Evolutionary conservation across 1,284 basidiomycete species (phyloP).

Genomic region (Cryptococcus maquisensis): DNA sequence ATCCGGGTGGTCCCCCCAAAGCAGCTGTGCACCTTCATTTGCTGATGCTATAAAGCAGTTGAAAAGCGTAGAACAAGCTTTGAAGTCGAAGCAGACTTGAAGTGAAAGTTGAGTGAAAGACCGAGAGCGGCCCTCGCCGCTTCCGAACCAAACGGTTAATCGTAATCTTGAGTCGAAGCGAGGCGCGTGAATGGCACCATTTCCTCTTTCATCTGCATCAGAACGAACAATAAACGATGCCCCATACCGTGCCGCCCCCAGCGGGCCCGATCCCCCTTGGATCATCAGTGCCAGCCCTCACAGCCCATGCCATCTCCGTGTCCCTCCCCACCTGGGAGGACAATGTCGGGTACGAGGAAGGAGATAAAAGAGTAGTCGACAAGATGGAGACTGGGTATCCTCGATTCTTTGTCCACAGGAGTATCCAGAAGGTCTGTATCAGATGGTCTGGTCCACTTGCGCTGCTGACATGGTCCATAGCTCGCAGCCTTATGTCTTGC

Average conservation of each 20-base stretch:
- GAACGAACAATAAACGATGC: slow-evolving; percentile 1
- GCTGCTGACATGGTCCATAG: slow-evolving; percentile 48
- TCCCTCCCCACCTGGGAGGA: slow-evolving; percentile 93
- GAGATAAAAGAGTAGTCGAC: slow-evolving; percentile 74
- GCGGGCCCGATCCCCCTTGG: slow-evolving; percentile 46
- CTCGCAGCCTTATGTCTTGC: slow-evolving; percentile 69
- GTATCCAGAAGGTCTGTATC: slow-evolving; percentile 71
- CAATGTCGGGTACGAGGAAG: slow-evolving; percentile 90
- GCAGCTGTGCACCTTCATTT: too few relatives aligned
- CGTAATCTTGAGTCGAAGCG: too few relatives aligned
- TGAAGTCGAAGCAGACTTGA: too few relatives aligned
- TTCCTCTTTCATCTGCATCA: too few relatives aligned
- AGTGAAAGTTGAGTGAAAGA: too few relatives aligned
- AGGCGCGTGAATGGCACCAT: too few relatives aligned
- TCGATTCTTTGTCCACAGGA: slow-evolving; percentile 88
- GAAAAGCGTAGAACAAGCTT: too few relatives aligned
- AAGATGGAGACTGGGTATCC: slow-evolving; percentile 94
- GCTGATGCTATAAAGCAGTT: too few relatives aligned
- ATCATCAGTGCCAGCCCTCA: slow-evolving; percentile 46
- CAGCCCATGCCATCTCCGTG: slow-evolving; percentile 90
- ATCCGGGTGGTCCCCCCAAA: too few relatives aligned
- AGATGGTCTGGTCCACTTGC: background rate
- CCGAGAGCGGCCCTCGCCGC: too few relatives aligned
- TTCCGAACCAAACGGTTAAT: too few relatives aligned
- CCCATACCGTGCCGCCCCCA: slow-evolving; percentile 1